A percentile compares a stretch with the other conserved stretches of the same genome.
phyloP scores from a whole-genome alignment of 306 rosid species.

The Sindora glabra region DNA sequence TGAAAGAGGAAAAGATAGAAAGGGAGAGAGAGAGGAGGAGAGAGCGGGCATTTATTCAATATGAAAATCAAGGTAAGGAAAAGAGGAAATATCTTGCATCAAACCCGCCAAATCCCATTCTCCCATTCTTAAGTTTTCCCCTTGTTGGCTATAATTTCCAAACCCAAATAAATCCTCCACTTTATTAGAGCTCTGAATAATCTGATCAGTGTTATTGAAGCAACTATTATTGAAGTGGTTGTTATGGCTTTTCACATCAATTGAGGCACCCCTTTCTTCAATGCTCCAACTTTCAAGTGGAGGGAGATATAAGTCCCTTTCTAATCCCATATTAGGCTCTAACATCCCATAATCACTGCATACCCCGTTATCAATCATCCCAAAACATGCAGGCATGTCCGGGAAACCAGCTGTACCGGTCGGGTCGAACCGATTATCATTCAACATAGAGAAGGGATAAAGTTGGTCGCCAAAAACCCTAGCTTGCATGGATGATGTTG shows the following conservation, averaged over 20 bases:
- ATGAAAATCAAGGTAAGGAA: conserved; percentile 69
- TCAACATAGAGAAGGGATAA: conserved; percentile 44
- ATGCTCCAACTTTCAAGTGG: conserved; percentile 42
- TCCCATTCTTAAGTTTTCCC: conserved; percentile 59
- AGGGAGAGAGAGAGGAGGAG: too few relatives aligned
- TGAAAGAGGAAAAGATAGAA: too few relatives aligned
- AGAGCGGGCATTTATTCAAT: conserved; percentile 21
- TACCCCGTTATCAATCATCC: conserved; percentile 25
- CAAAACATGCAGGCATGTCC: conserved; percentile 36
- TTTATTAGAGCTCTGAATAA: conserved; percentile 15
- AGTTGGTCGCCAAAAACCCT: conserved; percentile 18
- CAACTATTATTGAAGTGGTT: conserved; percentile 51
- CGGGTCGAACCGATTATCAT: conserved; percentile 32
- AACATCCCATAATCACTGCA: conserved; percentile 37
- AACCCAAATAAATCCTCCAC: conserved; percentile 47
- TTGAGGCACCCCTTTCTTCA: conserved; percentile 27
- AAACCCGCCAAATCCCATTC: conserved; percentile 88
- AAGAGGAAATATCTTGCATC: conserved; percentile 75
- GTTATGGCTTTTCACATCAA: conserved; percentile 36
- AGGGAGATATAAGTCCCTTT: conserved; percentile 55
- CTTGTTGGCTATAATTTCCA: conserved; percentile 45
- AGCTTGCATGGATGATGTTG: conserved; percentile 43
- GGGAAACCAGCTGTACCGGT: conserved; percentile 27
- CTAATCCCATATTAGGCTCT: conserved; percentile 38
- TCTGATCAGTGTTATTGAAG: conserved; percentile 38